Conservation (phyloP, 2,329 filamentous ascomycete genomes). For the Paracorniculantispora psalliotae region DNA sequence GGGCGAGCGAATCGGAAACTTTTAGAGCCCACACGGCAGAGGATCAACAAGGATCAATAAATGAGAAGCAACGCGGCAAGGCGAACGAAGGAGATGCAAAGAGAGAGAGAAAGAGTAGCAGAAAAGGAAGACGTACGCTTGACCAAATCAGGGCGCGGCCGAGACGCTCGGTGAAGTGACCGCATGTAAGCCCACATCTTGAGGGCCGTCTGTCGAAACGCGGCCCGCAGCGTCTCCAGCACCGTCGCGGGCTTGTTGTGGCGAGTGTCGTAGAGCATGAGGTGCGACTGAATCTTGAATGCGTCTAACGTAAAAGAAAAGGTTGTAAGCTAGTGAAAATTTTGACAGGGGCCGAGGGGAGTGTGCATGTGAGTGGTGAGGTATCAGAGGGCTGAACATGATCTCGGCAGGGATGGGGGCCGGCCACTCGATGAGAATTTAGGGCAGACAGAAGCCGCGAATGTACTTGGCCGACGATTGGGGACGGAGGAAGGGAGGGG, state of each 20-base stretch:
- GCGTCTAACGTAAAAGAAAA: constrained; percentile 37
- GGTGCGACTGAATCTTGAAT: constrained; percentile 80
- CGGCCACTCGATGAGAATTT: too few species aligned
- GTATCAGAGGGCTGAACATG: too few species aligned
- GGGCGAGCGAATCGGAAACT: not conserved
- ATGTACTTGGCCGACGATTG: too few species aligned
- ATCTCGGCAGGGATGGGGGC: too few species aligned
- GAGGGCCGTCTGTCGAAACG: constrained; percentile 71
- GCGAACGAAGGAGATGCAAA: not conserved
- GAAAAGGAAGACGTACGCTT: constrained; percentile 48
- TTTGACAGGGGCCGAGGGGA: too few species aligned
- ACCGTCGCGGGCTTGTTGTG: constrained; percentile 70
- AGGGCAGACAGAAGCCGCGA: too few species aligned
- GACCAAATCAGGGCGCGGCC: constrained; percentile 56
- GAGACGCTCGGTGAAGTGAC: constrained; percentile 52
- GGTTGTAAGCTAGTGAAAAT: not conserved
- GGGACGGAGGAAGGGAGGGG: too few species aligned
- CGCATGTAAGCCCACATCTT: constrained; percentile 63
- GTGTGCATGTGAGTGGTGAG: too few species aligned
- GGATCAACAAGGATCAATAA: not conserved
- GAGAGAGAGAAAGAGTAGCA: not conserved
- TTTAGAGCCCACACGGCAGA: not conserved
- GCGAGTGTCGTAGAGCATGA: constrained; percentile 75
- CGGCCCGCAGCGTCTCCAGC: constrained; percentile 67
- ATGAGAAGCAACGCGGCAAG: not conserved